Evolutionary conservation across 192 early-diverging fungal species (phyloP).

Genomic region (Backusella morwellensis): DNA sequence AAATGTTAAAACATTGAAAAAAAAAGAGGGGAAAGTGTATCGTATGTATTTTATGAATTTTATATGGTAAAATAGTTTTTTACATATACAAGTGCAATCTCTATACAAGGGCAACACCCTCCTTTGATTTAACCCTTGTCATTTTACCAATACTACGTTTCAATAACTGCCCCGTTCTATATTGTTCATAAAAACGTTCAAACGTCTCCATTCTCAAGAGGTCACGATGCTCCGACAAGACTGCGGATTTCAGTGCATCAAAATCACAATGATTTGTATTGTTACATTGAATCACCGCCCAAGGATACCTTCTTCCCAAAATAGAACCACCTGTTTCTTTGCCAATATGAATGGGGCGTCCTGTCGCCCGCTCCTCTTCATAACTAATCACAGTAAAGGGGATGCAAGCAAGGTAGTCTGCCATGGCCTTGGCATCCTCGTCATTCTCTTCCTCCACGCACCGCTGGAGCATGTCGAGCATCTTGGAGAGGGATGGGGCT

Average conservation of each 20-base stretch:
- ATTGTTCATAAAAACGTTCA: conserved; percentile 58
- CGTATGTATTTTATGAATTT: not conserved
- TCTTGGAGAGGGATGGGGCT: not conserved
- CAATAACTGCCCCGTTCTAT: conserved; percentile 53
- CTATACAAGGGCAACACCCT: not conserved
- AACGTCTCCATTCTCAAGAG: conserved; percentile 51
- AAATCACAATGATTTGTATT: conserved; percentile 94
- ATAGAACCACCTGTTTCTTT: conserved; percentile 36
- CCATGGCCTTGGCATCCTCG: conserved; percentile 27
- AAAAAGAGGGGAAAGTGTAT: not conserved
- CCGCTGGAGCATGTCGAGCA: conserved; percentile 16
- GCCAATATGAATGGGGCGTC: conserved; percentile 12
- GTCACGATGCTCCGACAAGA: conserved; percentile 50
- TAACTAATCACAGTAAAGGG: conserved; percentile 93
- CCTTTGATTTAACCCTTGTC: conserved; percentile 19
- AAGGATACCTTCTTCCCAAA: conserved; percentile 84
- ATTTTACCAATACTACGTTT: conserved; percentile 43
- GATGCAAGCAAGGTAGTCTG: conserved; percentile 36
- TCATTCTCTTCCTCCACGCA: conserved; percentile 14
- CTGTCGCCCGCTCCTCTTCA: conserved; percentile 68
- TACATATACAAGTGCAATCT: not conserved
- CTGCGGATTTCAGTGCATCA: conserved; percentile 39
- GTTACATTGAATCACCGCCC: conserved; percentile 89
- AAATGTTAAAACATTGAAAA: not conserved
- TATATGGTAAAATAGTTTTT: not conserved